Evolutionary conservation across 2,329 filamentous ascomycete species (phyloP).

Genomic region (Botryotinia convoluta): DNA sequence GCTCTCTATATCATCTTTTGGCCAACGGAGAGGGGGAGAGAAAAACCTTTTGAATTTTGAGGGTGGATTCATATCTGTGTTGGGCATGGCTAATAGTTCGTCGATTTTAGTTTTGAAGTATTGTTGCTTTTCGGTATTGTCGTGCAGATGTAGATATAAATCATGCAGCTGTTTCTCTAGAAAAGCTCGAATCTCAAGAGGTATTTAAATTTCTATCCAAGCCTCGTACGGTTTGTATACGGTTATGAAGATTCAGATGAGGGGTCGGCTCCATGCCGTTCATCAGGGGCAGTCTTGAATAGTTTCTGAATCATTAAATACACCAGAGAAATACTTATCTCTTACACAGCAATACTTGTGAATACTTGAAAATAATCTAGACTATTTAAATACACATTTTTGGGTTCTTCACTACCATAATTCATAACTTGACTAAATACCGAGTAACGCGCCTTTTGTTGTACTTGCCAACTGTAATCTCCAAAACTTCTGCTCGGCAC

Average conservation of each 20-base stretch:
- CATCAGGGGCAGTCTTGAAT: background rate
- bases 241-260: background rate
- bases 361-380: background rate
- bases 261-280: no score
- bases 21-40: background rate
- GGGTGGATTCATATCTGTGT: background rate
- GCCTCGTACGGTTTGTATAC: background rate
- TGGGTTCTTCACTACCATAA: background rate
- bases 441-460: conserved; percentile 27
- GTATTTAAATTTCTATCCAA: background rate
- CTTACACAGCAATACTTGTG: background rate
- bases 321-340: background rate
- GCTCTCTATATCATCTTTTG: background rate
- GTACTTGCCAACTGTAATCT: conserved; percentile 26
- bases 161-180: background rate
- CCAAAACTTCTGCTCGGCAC: conserved; percentile 33
- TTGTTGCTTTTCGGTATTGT: background rate
- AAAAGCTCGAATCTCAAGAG: no score
- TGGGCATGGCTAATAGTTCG: no score
- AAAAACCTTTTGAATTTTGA: background rate
- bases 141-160: no score
- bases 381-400: background rate
- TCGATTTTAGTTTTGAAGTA: no score
- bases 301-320: background rate
- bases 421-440: background rate